phyloP scores from a whole-genome alignment of 140 eudicot species.

The Oenanthe javanica region DNA sequence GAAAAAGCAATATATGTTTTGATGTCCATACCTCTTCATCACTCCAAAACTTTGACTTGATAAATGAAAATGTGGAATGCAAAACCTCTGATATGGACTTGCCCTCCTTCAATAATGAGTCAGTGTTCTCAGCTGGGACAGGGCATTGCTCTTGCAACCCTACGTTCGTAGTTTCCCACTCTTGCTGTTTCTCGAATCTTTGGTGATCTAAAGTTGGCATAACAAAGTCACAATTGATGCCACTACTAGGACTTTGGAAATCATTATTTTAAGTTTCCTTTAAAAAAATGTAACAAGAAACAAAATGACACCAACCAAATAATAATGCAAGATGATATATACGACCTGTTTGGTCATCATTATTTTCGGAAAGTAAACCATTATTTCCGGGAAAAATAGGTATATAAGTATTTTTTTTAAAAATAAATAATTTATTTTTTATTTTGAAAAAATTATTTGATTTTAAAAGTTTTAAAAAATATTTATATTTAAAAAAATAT shows the following conservation, averaged over 20 bases:
- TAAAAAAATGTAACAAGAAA: neutral
- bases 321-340: neutral
- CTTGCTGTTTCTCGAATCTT: slow-evolving; percentile 14
- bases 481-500: too few species aligned
- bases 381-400: too few species aligned
- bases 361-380: too few species aligned
- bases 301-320: slow-evolving; percentile 1
- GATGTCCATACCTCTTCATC: slow-evolving; percentile 14
- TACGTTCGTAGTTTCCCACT: slow-evolving; percentile 8
- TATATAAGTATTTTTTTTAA: neutral
- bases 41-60: slow-evolving; percentile 11
- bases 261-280: neutral
- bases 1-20: neutral
- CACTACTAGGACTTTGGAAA: slow-evolving; percentile 1
- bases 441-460: too few species aligned
- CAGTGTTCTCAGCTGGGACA: slow-evolving; percentile 18
- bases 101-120: slow-evolving; percentile 12
- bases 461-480: too few species aligned
- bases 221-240: slow-evolving; percentile 25
- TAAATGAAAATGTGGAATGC: slow-evolving; percentile 13
- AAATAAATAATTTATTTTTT: too few species aligned
- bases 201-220: slow-evolving; percentile 19
- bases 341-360: too few species aligned
- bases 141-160: slow-evolving; percentile 44
- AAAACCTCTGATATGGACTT: slow-evolving; percentile 11